phyloP scores from a whole-genome alignment of 305 asterid genomes.

The Solanum hybrid region DNA sequence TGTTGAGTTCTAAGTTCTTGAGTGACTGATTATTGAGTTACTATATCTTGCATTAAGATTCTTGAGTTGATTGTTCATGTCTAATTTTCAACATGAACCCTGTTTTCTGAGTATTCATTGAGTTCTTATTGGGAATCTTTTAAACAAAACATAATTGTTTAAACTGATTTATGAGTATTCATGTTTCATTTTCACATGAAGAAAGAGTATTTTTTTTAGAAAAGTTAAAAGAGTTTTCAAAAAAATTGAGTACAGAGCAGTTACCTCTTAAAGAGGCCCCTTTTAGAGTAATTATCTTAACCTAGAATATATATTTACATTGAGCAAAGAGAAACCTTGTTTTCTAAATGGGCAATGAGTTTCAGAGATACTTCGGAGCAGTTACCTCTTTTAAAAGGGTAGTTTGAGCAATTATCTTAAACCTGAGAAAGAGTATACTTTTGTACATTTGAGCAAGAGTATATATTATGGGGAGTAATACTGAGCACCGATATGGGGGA shows the following conservation, averaged over 20 bases:
- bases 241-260: neutral
- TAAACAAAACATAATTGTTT: neutral
- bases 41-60: neutral
- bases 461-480: neutral
- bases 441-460: neutral
- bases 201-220: neutral
- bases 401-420: neutral
- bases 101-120: neutral
- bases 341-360: no score
- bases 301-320: neutral
- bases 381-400: neutral
- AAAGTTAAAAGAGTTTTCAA: neutral
- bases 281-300: neutral
- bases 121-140: neutral
- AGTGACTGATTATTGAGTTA: neutral
- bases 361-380: no score
- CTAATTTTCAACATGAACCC: neutral
- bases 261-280: neutral
- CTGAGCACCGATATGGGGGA: neutral
- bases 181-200: neutral
- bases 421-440: neutral
- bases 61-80: neutral
- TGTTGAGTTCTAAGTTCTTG: neutral
- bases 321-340: neutral
- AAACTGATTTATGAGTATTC: neutral